phyloP scores from a whole-genome alignment of 768 basidiomycete genomes.

The Saitozyma sp. region DNA sequence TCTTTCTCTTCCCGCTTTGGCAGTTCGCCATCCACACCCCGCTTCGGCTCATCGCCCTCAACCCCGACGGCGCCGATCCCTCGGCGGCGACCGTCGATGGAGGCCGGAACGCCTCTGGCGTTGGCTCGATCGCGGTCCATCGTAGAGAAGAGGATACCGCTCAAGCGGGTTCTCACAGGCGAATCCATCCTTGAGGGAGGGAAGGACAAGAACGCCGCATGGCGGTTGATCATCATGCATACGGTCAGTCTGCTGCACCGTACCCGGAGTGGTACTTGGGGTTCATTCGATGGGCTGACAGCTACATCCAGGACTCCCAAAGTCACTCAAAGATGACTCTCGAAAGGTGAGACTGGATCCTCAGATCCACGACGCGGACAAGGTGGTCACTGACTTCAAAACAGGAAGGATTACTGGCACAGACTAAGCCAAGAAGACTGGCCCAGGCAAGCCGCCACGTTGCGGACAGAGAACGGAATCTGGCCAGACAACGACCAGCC shows the following conservation, averaged over 20 bases:
- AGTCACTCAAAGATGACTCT: conserved; percentile 46
- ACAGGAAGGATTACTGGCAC: conserved; percentile 73
- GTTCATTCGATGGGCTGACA: not conserved
- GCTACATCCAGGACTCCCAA: conserved; percentile 25
- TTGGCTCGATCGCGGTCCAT: conserved; percentile 27
- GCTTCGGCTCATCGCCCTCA: not conserved
- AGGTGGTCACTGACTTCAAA: conserved; percentile 12
- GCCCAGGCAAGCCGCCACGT: conserved; percentile 60
- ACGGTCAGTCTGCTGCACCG: conserved; percentile 15
- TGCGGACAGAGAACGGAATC: conserved; percentile 75
- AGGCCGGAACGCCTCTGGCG: conserved; percentile 21
- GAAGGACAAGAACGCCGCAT: conserved; percentile 51
- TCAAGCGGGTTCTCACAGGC: conserved; percentile 43
- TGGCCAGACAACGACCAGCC: conserved; percentile 66
- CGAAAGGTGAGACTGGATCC: conserved; percentile 29
- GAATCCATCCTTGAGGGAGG: conserved; percentile 47
- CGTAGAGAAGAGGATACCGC: conserved; percentile 39
- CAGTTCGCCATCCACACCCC: conserved; percentile 20
- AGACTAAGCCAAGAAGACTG: conserved; percentile 57
- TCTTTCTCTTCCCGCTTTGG: conserved; percentile 31
- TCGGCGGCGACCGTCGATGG: conserved; percentile 37
- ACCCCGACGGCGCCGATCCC: conserved; percentile 2
- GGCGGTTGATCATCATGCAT: conserved; percentile 48
- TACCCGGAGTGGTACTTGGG: not conserved
- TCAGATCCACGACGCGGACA: not conserved